phyloP scores from a whole-genome alignment of 768 basidiomycete species.

The Lentinula detonsa region DNA sequence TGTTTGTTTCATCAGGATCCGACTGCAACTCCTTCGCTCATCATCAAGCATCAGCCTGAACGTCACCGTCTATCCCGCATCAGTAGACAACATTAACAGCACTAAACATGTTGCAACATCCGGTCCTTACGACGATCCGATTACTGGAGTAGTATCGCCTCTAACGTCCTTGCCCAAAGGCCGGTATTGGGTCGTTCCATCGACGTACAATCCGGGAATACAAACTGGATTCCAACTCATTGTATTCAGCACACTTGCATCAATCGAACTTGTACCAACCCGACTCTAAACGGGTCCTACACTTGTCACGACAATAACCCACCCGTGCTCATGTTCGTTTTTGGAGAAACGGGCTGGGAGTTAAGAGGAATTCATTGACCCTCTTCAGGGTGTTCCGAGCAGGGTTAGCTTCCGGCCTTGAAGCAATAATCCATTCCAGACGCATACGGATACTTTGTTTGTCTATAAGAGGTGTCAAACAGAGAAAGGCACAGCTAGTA shows the following conservation, averaged over 20 bases:
- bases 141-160: constrained; percentile 65
- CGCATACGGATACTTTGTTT: constrained; percentile 68
- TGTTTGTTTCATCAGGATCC: constrained; percentile 40
- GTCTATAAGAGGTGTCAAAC: constrained; percentile 14
- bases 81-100: constrained; percentile 21
- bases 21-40: constrained; percentile 52
- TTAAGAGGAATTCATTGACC: constrained; percentile 70
- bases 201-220: constrained; percentile 61
- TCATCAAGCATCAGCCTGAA: constrained; percentile 45
- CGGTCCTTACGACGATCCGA: constrained; percentile 71
- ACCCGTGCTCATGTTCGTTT: background rate
- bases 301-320: background rate
- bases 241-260: constrained; percentile 43
- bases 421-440: constrained; percentile 83
- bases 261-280: constrained; percentile 7
- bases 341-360: constrained; percentile 16
- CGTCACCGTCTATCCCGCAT: constrained; percentile 47
- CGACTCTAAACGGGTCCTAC: background rate
- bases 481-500: background rate
- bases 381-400: constrained; percentile 75
- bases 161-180: constrained; percentile 48
- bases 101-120: constrained; percentile 55
- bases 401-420: constrained; percentile 73
- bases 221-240: constrained; percentile 53
- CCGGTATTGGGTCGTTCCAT: constrained; percentile 69